Percentiles rank a stretch among this genome's conserved stretches.
These are phyloP conservation scores for Xylaria sp. DNA, from an alignment of 2,329 filamentous ascomycete species.

Conservation along the genomic window DNA sequence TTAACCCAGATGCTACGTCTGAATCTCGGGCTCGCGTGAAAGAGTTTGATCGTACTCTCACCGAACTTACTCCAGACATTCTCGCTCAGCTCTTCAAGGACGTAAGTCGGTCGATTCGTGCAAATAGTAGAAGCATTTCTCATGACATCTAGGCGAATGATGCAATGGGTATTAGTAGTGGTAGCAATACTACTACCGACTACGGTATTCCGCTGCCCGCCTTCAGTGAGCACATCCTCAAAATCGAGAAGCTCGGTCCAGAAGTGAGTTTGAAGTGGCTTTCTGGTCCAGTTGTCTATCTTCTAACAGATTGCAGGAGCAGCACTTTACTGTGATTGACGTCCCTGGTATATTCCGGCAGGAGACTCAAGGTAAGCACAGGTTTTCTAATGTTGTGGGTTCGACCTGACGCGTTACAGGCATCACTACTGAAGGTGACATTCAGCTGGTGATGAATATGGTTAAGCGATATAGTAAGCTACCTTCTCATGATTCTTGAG, in stretches of 20 bases:
- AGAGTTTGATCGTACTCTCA: constrained; percentile 47
- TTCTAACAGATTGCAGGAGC: constrained; percentile 46
- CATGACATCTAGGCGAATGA: constrained; percentile 53
- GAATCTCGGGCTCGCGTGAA: constrained; percentile 42
- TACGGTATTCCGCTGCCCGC: constrained; percentile 41
- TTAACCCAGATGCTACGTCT: constrained; percentile 41
- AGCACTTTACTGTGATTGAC: constrained; percentile 64
- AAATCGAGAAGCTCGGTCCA: constrained; percentile 59
- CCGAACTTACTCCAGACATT: constrained; percentile 43
- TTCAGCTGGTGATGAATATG: constrained; percentile 58
- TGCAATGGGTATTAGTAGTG: constrained; percentile 57
- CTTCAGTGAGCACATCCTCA: constrained; percentile 61
- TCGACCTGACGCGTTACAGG: constrained; percentile 43
- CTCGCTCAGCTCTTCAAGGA: constrained; percentile 56
- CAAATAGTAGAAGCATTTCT: background rate
- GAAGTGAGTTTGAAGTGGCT: constrained; percentile 44
- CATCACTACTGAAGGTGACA: constrained; percentile 58
- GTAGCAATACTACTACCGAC: constrained; percentile 4
- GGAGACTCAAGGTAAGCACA: constrained; percentile 49
- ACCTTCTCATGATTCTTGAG: background rate
- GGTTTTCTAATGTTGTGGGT: background rate
- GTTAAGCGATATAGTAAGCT: constrained; percentile 56
- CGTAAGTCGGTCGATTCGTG: constrained; percentile 43
- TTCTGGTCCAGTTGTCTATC: background rate
- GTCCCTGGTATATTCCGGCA: constrained; percentile 64